Conservation (phyloP, 176 grass and related monocot genomes). For the Metroxylon sagu region DNA sequence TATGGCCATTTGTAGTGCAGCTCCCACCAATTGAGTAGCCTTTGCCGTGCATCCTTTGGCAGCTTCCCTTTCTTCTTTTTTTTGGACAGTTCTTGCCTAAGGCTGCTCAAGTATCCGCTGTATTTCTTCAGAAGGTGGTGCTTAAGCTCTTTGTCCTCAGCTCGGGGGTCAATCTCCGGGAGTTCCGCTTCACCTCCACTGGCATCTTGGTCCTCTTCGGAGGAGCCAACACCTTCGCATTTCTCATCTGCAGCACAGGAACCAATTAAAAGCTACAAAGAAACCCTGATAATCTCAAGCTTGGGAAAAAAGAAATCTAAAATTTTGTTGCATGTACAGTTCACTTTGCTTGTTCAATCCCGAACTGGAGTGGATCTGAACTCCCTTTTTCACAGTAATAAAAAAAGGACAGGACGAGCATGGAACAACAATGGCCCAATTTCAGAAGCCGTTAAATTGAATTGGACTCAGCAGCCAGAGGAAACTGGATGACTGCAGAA, state of each 20-base stretch:
- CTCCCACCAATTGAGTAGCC: constrained; percentile 86
- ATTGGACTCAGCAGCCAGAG: too few relatives aligned
- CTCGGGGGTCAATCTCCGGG: constrained; percentile 21
- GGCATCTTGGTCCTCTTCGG: constrained; percentile 42
- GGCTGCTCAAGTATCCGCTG: constrained; percentile 72
- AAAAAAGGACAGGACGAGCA: too few relatives aligned
- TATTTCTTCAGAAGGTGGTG: constrained; percentile 73
- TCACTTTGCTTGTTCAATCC: too few relatives aligned
- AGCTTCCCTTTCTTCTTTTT: constrained; percentile 93
- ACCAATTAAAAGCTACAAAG: too few relatives aligned
- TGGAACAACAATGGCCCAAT: too few relatives aligned
- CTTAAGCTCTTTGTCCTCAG: constrained; percentile 67
- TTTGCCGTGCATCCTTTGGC: constrained; percentile 68
- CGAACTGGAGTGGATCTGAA: too few relatives aligned
- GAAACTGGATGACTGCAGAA: too few relatives aligned
- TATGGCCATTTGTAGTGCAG: constrained; percentile 82
- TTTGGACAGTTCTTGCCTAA: constrained; percentile 75
- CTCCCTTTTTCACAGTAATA: too few relatives aligned
- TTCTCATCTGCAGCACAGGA: constrained; percentile 28
- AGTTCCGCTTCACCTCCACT: constrained; percentile 13
- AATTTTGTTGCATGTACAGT: too few relatives aligned
- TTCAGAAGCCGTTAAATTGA: too few relatives aligned
- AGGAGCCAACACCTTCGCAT: constrained; percentile 32
- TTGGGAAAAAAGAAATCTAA: too few relatives aligned
- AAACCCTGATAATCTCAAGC: too few relatives aligned